Evolutionary conservation across 805 yeast genomes (phyloP), one percentile per base, ranked within the genome.

Genomic region (Debaryomyces hansenii): DNA sequence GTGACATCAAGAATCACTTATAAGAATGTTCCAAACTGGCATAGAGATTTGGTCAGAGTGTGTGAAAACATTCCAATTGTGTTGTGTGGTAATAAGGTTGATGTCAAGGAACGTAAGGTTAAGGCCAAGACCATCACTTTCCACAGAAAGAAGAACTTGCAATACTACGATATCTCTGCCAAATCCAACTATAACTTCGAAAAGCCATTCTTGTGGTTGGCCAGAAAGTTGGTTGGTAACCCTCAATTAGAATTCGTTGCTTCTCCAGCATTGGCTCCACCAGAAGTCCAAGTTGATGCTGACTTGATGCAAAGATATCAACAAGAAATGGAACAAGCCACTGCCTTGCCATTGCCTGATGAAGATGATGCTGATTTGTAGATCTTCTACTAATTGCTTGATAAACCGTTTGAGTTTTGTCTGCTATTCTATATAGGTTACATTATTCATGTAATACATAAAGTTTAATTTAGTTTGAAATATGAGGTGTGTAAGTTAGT

Each of bases 11-110:
- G 99, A 82, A 92, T 94, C 79, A 94, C 99, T 60, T 94, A 94
- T 82, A 94, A 94, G 82, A 94, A 94, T 77, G 99, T 94, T 71
- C 99, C 99, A 74, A 95, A 94, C 88, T 94, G 99, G 99, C 97
- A 95, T 86, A 87, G 99, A 80, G 99, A 94, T 77, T 83, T 94
- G 70, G 97, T 94, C 56, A 90, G 99, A 79, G 99, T 94, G 56
- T 94, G 99, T 80, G 99, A 94, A 80, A 94, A 92, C 84, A 94
- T 94, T 63, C 99, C 99, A 64, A 94, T 94, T 65, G 99, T 94
- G 52, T 81, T 94, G 59, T 90, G 97, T 80, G 99, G 99, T 79
- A 94, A 94, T 87, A 94, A 94, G 80, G 99, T 94, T 63, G 99
- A 94, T 74, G 99, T 94, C 60, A 94, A 94, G 83, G 99, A 94